Base-by-base conservation (phyloP, 2,329 filamentous ascomycete genomes). In the Talaromyces sp. region DNA sequence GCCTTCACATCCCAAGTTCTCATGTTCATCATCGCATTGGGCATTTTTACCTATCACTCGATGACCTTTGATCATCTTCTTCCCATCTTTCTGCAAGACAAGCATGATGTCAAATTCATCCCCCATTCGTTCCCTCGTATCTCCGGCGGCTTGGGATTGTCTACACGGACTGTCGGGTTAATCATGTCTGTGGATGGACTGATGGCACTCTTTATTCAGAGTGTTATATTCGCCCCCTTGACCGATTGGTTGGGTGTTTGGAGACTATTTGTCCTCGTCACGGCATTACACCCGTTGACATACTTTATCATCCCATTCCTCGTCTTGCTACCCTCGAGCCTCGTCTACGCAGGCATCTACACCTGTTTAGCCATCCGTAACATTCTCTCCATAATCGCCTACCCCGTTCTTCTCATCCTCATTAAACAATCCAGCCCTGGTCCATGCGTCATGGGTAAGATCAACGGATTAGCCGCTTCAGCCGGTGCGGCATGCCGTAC, bases 11-110 rank as follows among this genome's bases (percentile, higher is more conserved):
- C 76, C 72, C 83, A 82, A 40, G 86, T 96, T 60, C 78, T 89
- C 63, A 86, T 89, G 72, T 83, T 96, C 55, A 85, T 94, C 39
- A 68, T 91, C n/a, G 88, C 92, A 1, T 77, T 97, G 50, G 89
- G 88, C 45, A 89, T 97, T 62, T 96, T 96, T 76, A 94, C 91
- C 4, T 96, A 96, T 70, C 92, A 97, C 74, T 91, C 88, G 37
- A 97, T 97, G 91, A 91, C 89, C 0, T 97, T 90, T 73, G 93
- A 97, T 68, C 89, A 96, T 70, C 81, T 97, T 0, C 80, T 96
- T 56, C 92, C 92, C 7, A 96, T 97, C 60, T 97, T 96, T 75
- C 84, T 96, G 53, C 91, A 97, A 71, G 91, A 96, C 66, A 69
- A 77, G 46, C 61, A 64, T 68, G 41, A 58, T 28, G 56, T 62